Base-by-base conservation (phyloP, 805 yeast genomes). In the Saccharomycopsis capsularis region DNA sequence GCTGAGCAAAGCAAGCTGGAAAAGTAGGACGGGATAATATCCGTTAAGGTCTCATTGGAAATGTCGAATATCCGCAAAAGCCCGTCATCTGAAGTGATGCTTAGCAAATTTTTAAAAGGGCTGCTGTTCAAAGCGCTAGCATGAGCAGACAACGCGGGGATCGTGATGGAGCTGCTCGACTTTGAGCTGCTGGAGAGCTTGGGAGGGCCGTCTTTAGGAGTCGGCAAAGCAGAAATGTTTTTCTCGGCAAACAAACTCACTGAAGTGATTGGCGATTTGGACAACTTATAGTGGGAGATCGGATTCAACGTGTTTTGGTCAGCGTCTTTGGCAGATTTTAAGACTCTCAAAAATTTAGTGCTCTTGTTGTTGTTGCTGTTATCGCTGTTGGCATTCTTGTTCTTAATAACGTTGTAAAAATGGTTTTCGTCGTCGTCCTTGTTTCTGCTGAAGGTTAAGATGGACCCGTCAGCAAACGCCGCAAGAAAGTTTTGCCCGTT, bases 1-100 rank as follows among this genome's bases (percentile, higher is more conserved):
- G 68, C 68, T 19, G 75, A 60, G 55, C 77, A 72, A 27, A 74
- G 63, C 9, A 82, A 64, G 0, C 88, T 87, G 32, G 82, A 85
- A 60, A 79, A 85, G 57, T 79, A 81, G 32, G 82, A 74, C 3
- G 85, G 78, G 30, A 78, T 62, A 1, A 81, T 66, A 56, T 82
- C 90, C 1, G 76, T 57, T 3, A 74, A 50, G 9, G 47, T 50
- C 52, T 75, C 78, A 4, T 59, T 60, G 22, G 59, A 57, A 2
- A 81, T 60, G 59, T 82, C 82, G 42, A 84, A 65, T 16, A 84
- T 56, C 42, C 84, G 65, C 23, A 81, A 64, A 52, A 73, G 74
- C 2, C 89, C 93, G 59, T 82, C 88, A 52, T 78, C 84, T 4
- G 79, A 68, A 0, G 83, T 76, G n/a, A 79, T 59, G 0, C 79